A percentile compares a stretch with the other conserved stretches of the same genome.
Conservation (phyloP, 371 early-diverging fungal species). For the Mortierella sp. region DNA sequence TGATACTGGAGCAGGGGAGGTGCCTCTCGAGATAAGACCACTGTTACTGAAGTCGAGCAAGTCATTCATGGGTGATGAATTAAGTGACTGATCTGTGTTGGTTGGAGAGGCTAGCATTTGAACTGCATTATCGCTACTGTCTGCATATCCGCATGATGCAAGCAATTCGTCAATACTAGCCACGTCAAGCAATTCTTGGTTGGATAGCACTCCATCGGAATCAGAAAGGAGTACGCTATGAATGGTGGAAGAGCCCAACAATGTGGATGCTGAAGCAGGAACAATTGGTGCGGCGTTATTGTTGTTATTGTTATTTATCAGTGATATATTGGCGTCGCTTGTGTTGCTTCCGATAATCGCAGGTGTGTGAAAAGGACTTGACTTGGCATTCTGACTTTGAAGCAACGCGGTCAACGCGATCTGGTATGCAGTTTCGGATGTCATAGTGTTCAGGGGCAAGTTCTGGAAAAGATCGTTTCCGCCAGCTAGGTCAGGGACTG, state of each 20-base stretch:
- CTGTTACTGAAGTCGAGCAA: constrained; percentile 23
- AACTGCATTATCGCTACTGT: background rate
- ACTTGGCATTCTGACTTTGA: constrained; percentile 21
- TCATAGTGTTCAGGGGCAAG: constrained; percentile 4
- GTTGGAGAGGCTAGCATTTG: constrained; percentile 33
- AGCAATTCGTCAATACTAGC: constrained; percentile 44
- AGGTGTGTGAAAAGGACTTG: constrained; percentile 25
- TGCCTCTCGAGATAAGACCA: constrained; percentile 4
- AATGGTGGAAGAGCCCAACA: constrained; percentile 33
- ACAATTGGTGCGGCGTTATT: constrained; percentile 1
- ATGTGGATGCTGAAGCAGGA: constrained; percentile 11
- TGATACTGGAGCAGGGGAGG: constrained; percentile 21
- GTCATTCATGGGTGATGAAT: constrained; percentile 35
- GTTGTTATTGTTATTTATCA: constrained; percentile 6
- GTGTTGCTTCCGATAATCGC: constrained; percentile 21
- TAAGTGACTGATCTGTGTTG: constrained; percentile 22
- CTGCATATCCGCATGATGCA: constrained; percentile 33
- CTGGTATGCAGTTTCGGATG: constrained; percentile 46
- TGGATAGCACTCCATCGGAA: constrained; percentile 26
- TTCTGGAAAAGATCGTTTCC: constrained; percentile 15
- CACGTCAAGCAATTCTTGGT: constrained; percentile 32
- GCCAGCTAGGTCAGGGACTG: constrained; percentile 29
- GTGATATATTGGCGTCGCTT: constrained; percentile 6
- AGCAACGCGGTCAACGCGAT: constrained; percentile 37
- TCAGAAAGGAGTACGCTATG: constrained; percentile 23